Percentiles rank a stretch among this genome's conserved stretches.
Evolutionary conservation across 768 basidiomycete species (phyloP).

Genomic region (Epithele typhae): DNA sequence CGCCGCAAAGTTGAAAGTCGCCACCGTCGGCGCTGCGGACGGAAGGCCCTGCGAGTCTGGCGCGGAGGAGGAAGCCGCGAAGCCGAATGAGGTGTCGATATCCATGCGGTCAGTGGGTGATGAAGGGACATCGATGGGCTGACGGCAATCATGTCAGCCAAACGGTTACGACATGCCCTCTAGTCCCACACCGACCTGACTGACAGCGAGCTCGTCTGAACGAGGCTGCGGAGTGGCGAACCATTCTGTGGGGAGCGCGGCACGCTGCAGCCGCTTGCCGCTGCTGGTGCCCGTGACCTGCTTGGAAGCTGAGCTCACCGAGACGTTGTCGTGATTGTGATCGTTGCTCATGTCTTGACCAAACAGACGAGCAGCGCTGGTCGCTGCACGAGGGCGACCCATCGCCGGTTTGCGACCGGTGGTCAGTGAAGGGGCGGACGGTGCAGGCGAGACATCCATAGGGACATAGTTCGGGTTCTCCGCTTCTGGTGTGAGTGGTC

Average conservation of each 20-base stretch:
- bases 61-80: constrained; percentile 29
- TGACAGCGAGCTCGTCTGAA: constrained; percentile 26
- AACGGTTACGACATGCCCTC: too few relatives aligned
- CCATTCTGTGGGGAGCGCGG: constrained; percentile 65
- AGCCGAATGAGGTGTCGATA: constrained; percentile 54
- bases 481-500: constrained; percentile 43
- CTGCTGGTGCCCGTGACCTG: constrained; percentile 37
- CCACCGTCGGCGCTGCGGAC: constrained; percentile 21
- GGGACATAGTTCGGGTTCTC: constrained; percentile 44
- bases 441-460: constrained; percentile 83
- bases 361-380: constrained; percentile 62
- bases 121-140: constrained; percentile 39
- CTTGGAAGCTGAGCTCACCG: constrained; percentile 30
- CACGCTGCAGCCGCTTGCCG: constrained; percentile 55
- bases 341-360: constrained; percentile 71
- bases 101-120: constrained; percentile 72
- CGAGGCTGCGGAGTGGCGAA: constrained; percentile 24
- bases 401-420: constrained; percentile 25
- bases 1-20: constrained; percentile 19
- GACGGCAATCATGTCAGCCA: constrained; percentile 15
- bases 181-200: constrained; percentile 22
- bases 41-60: constrained; percentile 25
- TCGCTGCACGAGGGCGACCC: constrained; percentile 60
- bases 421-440: constrained; percentile 22
- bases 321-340: constrained; percentile 15